Conservation (phyloP, 345 rosid genomes). For the Bruguiera sexangula region DNA sequence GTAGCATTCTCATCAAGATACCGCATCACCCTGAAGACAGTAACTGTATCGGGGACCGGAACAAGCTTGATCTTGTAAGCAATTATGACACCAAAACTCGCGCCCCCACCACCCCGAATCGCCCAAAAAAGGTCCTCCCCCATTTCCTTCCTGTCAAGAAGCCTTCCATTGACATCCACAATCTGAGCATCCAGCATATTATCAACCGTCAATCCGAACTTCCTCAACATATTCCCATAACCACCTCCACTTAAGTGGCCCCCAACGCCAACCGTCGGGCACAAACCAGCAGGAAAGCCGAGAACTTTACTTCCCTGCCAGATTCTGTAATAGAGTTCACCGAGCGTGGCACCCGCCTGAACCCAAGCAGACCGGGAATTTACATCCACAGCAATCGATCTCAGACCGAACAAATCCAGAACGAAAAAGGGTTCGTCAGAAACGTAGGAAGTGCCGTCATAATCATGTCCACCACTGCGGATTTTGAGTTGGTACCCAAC, state of each 20-base stretch:
- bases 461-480: conserved; percentile 66
- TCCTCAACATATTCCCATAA: conserved; percentile 54
- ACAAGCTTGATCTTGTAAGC: conserved; percentile 52
- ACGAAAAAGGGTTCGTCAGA: conserved; percentile 48
- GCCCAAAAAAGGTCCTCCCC: conserved; percentile 70
- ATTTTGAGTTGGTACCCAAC: conserved; percentile 42
- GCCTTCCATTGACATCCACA: conserved; percentile 46
- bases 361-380: conserved; percentile 43
- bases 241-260: conserved; percentile 67
- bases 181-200: conserved; percentile 50
- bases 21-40: conserved; percentile 44
- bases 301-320: conserved; percentile 40
- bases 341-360: conserved; percentile 51
- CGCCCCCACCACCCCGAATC: conserved; percentile 58
- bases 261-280: conserved; percentile 67
- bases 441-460: conserved; percentile 53
- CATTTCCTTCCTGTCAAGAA: conserved; percentile 48
- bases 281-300: conserved; percentile 58
- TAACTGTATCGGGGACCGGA: conserved; percentile 43
- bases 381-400: conserved; percentile 31
- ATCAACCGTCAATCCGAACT: conserved; percentile 52
- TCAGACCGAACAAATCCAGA: conserved; percentile 51
- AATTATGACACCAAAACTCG: conserved; percentile 50
- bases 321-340: conserved; percentile 48
- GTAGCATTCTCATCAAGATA: conserved; percentile 15